Evolutionary conservation across 345 rosid species (phyloP).

Genomic region (Moricandia arvensis): DNA sequence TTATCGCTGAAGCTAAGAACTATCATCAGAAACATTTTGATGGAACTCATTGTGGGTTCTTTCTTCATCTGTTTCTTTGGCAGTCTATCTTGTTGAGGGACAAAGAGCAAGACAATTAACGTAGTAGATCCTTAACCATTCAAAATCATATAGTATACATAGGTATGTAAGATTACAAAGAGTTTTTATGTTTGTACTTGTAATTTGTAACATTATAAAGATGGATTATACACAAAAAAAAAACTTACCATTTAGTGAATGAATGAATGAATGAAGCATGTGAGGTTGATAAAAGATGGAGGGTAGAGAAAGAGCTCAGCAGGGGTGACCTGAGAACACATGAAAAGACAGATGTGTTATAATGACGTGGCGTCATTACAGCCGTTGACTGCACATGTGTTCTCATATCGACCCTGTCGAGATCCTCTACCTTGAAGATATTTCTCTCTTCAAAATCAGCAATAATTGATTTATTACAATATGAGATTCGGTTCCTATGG

Average conservation of each 20-base stretch:
- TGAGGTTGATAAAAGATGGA: too few species aligned
- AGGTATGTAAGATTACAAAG: neutral
- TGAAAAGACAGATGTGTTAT: neutral
- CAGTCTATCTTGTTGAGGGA: slow-evolving; percentile 32
- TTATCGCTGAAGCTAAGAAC: neutral
- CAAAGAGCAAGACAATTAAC: slow-evolving; percentile 17
- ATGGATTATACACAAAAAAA: neutral
- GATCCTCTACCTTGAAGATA: slow-evolving; percentile 29
- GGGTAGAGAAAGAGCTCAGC: slow-evolving; percentile 38
- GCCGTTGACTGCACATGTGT: slow-evolving; percentile 23
- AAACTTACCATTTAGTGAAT: slow-evolving; percentile 25
- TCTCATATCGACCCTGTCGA: slow-evolving; percentile 41
- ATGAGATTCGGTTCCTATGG: neutral
- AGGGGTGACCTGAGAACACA: slow-evolving; percentile 47
- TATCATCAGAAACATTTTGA: neutral
- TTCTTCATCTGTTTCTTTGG: slow-evolving; percentile 17
- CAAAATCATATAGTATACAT: slow-evolving; percentile 20
- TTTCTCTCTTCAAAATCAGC: neutral
- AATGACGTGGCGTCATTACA: slow-evolving; percentile 28
- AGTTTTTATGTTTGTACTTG: neutral
- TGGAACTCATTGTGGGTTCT: slow-evolving; percentile 1
- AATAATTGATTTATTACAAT: neutral
- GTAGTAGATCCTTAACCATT: slow-evolving; percentile 19
- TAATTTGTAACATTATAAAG: slow-evolving; percentile 3
- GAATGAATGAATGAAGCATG: neutral